phyloP scores from a whole-genome alignment of 1,284 basidiomycete genomes.

The Ustilago sp. region DNA sequence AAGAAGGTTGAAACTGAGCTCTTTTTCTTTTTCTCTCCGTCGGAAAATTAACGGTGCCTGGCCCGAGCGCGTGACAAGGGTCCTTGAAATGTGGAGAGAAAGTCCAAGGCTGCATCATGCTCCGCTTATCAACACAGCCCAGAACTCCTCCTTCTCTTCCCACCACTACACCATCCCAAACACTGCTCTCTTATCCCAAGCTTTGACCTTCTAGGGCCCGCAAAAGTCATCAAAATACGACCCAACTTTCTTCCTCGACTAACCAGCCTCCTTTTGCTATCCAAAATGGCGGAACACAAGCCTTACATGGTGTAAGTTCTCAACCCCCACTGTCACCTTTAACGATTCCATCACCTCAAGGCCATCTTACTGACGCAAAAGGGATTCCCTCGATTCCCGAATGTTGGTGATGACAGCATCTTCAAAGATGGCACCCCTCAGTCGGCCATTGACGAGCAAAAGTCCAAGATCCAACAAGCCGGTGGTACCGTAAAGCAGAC shows the following conservation, averaged over 20 bases:
- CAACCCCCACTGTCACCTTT: neutral
- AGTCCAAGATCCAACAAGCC: slow-evolving; percentile 44
- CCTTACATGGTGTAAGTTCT: slow-evolving; percentile 59
- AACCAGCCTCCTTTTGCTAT: slow-evolving; percentile 18
- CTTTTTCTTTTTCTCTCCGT: neutral
- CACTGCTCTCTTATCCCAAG: neutral
- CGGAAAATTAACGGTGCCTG: slow-evolving; percentile 7
- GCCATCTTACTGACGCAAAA: neutral
- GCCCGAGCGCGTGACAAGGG: slow-evolving; percentile 27
- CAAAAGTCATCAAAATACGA: slow-evolving; percentile 5
- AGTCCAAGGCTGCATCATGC: slow-evolving; percentile 1
- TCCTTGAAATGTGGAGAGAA: slow-evolving; percentile 11
- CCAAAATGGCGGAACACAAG: slow-evolving; percentile 52
- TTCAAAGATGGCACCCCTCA: slow-evolving; percentile 54
- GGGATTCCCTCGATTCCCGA: neutral
- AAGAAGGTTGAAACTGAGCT: neutral
- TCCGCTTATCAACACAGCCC: slow-evolving; percentile 9
- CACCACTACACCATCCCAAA: slow-evolving; percentile 6
- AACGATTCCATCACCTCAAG: neutral
- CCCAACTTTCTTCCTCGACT: slow-evolving; percentile 21
- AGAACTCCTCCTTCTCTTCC: neutral
- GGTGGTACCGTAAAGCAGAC: slow-evolving; percentile 63
- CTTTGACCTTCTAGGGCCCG: neutral
- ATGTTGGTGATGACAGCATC: slow-evolving; percentile 37
- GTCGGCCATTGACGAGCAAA: slow-evolving; percentile 54